phyloP scores from a whole-genome alignment of 2,329 filamentous ascomycete species.

The Penicillium psychrosexuale region DNA sequence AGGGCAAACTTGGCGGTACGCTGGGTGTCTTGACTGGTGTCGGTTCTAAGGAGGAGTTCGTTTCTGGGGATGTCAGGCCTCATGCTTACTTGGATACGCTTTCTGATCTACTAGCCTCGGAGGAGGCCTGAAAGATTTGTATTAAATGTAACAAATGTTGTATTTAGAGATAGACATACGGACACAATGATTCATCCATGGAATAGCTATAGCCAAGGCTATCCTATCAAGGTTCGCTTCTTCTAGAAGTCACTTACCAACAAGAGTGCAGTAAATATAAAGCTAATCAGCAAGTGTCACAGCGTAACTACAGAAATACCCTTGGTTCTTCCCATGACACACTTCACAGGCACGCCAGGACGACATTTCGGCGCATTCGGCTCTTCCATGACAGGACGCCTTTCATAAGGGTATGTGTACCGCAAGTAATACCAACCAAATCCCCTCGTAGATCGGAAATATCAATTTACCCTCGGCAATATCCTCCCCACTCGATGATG shows the following conservation, averaged over 20 bases:
- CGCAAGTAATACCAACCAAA: neutral
- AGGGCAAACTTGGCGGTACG: conserved; percentile 86
- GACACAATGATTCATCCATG: no score
- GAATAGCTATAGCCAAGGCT: no score
- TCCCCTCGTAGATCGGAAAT: no score
- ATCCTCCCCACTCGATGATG: neutral
- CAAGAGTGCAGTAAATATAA: no score
- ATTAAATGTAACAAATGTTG: neutral
- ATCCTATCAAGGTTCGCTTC: no score
- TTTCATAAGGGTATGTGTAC: neutral
- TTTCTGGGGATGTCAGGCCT: conserved; percentile 71
- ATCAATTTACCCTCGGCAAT: neutral
- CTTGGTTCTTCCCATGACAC: neutral
- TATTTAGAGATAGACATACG: neutral
- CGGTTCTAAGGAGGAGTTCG: conserved; percentile 74
- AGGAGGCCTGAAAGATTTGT: neutral
- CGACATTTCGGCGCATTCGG: neutral
- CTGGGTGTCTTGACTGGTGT: conserved; percentile 90
- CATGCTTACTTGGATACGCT: conserved; percentile 80
- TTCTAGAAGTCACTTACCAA: no score
- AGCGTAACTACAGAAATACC: no score
- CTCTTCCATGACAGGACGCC: neutral
- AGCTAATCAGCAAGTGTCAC: no score
- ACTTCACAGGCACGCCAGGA: neutral
- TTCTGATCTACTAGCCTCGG: conserved; percentile 62